A percentile compares a stretch with the other conserved stretches of the same genome.
These are phyloP conservation scores for Curvularia spicifera DNA, from an alignment of 2,329 filamentous ascomycete genomes.

Conservation along the genomic window DNA sequence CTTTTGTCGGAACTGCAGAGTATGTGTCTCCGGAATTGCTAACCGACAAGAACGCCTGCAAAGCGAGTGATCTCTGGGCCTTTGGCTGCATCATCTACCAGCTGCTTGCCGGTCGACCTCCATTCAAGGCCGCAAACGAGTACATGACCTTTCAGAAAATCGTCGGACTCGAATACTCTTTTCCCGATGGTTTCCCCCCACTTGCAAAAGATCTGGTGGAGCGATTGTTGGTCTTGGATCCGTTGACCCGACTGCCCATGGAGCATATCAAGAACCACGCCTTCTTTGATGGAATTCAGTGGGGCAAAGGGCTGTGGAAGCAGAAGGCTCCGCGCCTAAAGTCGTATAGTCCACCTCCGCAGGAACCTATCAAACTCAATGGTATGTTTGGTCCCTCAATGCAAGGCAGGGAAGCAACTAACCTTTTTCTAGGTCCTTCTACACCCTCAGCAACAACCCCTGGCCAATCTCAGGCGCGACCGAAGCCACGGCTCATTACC, in stretches of 20 bases:
- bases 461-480: conserved; percentile 51
- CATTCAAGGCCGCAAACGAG: conserved; percentile 95
- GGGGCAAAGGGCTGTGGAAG: conserved; percentile 87
- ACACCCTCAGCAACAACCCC: conserved; percentile 30
- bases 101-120: conserved; percentile 89
- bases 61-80: conserved; percentile 96
- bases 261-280: conserved; percentile 97
- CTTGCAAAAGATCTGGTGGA: conserved; percentile 89
- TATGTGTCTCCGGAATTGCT: conserved; percentile 98
- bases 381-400: conserved; percentile 40
- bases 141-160: conserved; percentile 99
- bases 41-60: conserved; percentile 95
- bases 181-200: conserved; percentile 84
- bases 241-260: conserved; percentile 80
- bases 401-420: conserved; percentile 20
- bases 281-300: conserved; percentile 87
- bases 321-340: conserved; percentile 86
- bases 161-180: conserved; percentile 90
- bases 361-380: conserved; percentile 66
- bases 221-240: conserved; percentile 87
- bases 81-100: conserved; percentile 99
- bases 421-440: conserved; percentile 37
- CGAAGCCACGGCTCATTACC: conserved; percentile 79
- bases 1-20: conserved; percentile 96
- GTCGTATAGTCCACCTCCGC: conserved; percentile 77